Conservation (phyloP, 768 basidiomycete genomes). For the Amylocystis lapponica region DNA sequence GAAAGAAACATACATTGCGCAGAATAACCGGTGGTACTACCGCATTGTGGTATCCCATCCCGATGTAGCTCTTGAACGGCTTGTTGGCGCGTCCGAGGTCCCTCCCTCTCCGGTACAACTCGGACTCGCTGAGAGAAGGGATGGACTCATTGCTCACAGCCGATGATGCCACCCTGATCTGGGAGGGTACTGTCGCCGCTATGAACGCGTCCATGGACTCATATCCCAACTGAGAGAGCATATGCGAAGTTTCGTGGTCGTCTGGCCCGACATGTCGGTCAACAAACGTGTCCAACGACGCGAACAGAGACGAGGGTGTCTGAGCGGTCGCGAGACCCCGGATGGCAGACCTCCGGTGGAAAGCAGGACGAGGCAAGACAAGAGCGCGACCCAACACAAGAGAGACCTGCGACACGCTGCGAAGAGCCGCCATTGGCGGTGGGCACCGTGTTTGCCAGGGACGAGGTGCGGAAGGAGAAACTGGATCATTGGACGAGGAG, state of each 20-base stretch:
- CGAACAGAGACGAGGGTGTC: slow-evolving; percentile 60
- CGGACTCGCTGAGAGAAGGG: slow-evolving; percentile 76
- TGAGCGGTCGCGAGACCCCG: slow-evolving; percentile 57
- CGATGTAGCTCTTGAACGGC: slow-evolving; percentile 88
- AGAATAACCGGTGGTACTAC: slow-evolving; percentile 95
- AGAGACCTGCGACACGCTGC: slow-evolving; percentile 11
- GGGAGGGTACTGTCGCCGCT: slow-evolving; percentile 69
- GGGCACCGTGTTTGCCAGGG: slow-evolving; percentile 5
- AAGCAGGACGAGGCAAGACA: slow-evolving; percentile 12
- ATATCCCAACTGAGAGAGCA: slow-evolving; percentile 84
- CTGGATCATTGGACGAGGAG: slow-evolving; percentile 1
- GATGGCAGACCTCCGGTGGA: slow-evolving; percentile 12
- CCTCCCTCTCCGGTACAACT: slow-evolving; percentile 71
- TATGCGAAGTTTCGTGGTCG: slow-evolving; percentile 66
- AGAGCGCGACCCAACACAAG: slow-evolving; percentile 1
- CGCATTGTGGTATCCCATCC: slow-evolving; percentile 95
- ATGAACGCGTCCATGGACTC: slow-evolving; percentile 87
- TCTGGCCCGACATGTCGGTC: slow-evolving; percentile 93
- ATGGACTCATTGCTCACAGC: slow-evolving; percentile 64
- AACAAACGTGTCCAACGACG: slow-evolving; percentile 83
- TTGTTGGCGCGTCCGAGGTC: slow-evolving; percentile 75
- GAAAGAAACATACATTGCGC: slow-evolving; percentile 58
- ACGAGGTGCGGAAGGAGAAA: slow-evolving; percentile 4
- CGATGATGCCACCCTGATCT: slow-evolving; percentile 65
- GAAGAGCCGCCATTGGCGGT: slow-evolving; percentile 16